These are phyloP conservation scores for Sordaria brevicollis DNA, from an alignment of 495 filamentous ascomycete genomes.

Conservation along the genomic window DNA sequence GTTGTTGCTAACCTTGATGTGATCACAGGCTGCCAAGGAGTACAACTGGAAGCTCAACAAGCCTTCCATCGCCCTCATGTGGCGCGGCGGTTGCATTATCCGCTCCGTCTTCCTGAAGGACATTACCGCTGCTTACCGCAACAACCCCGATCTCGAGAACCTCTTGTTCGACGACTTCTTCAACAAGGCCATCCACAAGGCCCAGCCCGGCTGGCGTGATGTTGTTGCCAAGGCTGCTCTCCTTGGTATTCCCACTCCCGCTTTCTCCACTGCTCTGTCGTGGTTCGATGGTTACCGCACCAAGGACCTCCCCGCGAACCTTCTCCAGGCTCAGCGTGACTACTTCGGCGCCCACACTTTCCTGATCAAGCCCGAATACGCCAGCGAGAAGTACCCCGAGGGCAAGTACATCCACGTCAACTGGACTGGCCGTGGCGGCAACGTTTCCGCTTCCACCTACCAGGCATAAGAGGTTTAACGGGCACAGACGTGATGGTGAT, in stretches of 20 bases:
- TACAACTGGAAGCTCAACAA: constrained; percentile 99
- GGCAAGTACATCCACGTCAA: constrained; percentile 95
- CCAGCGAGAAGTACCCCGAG: constrained; percentile 71
- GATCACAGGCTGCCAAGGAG: constrained; percentile 70
- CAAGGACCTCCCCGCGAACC: constrained; percentile 89
- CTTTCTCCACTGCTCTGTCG: constrained; percentile 88
- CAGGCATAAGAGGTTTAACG: constrained; percentile 53
- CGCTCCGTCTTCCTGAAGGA: constrained; percentile 99
- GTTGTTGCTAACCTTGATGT: constrained; percentile 9
- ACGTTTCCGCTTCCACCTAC: constrained; percentile 95
- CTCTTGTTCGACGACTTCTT: constrained; percentile 98
- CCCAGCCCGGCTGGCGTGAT: constrained; percentile 92
- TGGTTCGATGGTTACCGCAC: constrained; percentile 99
- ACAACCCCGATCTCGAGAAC: constrained; percentile 92
- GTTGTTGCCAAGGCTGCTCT: constrained; percentile 83
- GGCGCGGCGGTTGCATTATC: constrained; percentile 99
- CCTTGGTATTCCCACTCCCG: constrained; percentile 88
- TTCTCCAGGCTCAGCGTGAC: constrained; percentile 96
- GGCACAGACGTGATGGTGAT: background rate
- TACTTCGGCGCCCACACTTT: constrained; percentile 99
- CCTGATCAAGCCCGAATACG: constrained; percentile 86
- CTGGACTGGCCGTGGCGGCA: constrained; percentile 97
- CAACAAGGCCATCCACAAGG: constrained; percentile 95
- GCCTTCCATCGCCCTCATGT: constrained; percentile 99
- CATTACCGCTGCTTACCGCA: constrained; percentile 94